Evolutionary conservation across 805 yeast species (phyloP).

Genomic region (Kuraishia hungarica): DNA sequence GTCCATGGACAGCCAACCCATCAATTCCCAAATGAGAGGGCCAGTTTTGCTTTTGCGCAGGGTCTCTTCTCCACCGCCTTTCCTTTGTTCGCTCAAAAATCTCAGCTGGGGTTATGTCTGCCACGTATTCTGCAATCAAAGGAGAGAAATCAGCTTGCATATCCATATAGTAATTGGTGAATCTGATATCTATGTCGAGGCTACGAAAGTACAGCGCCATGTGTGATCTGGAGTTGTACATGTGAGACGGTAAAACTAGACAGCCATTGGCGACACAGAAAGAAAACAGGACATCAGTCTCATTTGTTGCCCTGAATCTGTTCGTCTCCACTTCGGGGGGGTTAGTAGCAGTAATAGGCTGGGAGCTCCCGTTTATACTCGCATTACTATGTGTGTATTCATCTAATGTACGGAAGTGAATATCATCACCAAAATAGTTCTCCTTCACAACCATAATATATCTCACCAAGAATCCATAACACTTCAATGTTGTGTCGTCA

Average conservation of each 20-base stretch:
- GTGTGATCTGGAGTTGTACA: slow-evolving; percentile 58
- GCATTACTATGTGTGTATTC: slow-evolving; percentile 34
- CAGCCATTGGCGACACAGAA: slow-evolving; percentile 67
- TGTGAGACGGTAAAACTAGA: slow-evolving; percentile 60
- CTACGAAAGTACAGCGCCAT: slow-evolving; percentile 54
- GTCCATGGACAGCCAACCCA: slow-evolving; percentile 67
- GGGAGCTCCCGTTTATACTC: not conserved
- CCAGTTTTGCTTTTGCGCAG: slow-evolving; percentile 6
- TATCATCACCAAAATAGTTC: slow-evolving; percentile 83
- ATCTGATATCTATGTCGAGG: slow-evolving; percentile 73
- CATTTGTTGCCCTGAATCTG: slow-evolving; percentile 48
- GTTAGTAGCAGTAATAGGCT: not conserved
- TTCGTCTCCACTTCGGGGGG: not conserved
- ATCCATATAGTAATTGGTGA: slow-evolving; percentile 91
- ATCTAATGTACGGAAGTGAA: slow-evolving; percentile 79
- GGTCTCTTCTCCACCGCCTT: not conserved
- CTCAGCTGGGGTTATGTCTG: slow-evolving; percentile 14
- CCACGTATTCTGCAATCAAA: slow-evolving; percentile 26
- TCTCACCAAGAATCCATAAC: slow-evolving; percentile 73
- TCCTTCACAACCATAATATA: slow-evolving; percentile 71
- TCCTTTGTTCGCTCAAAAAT: slow-evolving; percentile 17
- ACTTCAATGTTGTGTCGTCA: slow-evolving; percentile 55
- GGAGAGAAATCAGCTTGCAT: slow-evolving; percentile 69
- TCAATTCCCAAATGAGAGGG: slow-evolving; percentile 45
- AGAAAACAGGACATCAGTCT: slow-evolving; percentile 66